Base-by-base conservation (phyloP, 2,329 filamentous ascomycete genomes). In the Ilyonectria destructans region DNA sequence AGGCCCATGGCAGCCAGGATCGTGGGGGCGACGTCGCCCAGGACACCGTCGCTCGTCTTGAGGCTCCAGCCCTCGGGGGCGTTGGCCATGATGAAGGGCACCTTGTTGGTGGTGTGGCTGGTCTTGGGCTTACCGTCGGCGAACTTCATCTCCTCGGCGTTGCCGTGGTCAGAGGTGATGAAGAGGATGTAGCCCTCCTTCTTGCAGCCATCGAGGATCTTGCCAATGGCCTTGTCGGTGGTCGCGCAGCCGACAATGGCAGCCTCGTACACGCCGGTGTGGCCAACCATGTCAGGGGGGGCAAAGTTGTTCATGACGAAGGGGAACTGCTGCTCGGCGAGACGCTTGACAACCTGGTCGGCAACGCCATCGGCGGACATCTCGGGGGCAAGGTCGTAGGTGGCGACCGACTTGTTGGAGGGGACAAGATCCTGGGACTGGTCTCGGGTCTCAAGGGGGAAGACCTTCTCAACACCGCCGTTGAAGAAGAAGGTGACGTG, bases 251-350 rank as follows among this genome's bases (percentile, higher is more conserved):
- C 96, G 78, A 96, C 80, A 70, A 99, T 91, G 65, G 96, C 96
- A 33, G 96, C 96, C 77, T 98, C 92, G 84, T 98, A 98, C 68
- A 97, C 95, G 80, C 96, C 96, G 12, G 96, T 99, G 86, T 99
- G 96, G 75, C 96, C 96, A 73, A 99, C 96, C 96, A 99, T 99
- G 85, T 99, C 96, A 19, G 96, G 96, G 48, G 96, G 96, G 48
- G 96, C 96, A 84, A 99, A 98, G 90, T 99, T 99, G 91, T 98
- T 98, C 96, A 99, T 99, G 82, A 99, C 88, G 80, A 99, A 98
- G 79, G 96, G 95, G 84, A 95, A 98, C 80, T 93, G 91, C 79
- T 92, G 90, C 82, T 97, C 94, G 29, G 83, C 89, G 73, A 99
- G 92, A 67, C 95, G 91, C 87, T 98, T 96, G 82, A 86, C 90